Base-by-base conservation (phyloP, 192 early-diverging fungal genomes). In the Coemansia sp. region DNA sequence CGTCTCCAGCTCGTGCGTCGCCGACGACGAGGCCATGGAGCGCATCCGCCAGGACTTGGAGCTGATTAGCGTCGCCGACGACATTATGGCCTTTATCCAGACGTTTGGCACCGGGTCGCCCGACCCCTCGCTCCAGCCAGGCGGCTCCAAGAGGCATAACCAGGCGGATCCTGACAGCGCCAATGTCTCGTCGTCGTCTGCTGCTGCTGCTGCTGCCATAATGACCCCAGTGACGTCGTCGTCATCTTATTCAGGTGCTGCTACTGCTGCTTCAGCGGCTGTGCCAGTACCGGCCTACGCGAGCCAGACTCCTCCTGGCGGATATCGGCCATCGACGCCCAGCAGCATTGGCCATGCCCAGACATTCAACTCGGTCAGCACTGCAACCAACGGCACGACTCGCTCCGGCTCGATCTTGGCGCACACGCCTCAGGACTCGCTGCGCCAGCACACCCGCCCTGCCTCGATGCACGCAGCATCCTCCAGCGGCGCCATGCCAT, bases 1-100 rank as follows among this genome's bases (percentile, higher is more conserved):
- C 25, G 83, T 92, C 7, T 89, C 89, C n/a, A 83, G 79, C 41
- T 66, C 79, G n/a, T 89, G 86, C 25, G 89, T 89, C 9, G 74
- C 86, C 22, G 92, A 94, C 47, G 89, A 91, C 64, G 90, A 92
- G 83, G 88, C 91, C 6, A 90, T 88, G 72, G 92, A 94, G 62
- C 73, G 86, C 19, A 88, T 94, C 39, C 82, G 90, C 56, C 77
- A 86, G 42, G 83, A 83, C 43, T 65, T 94, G 47, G 92, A 92
- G 56, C 61, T 84, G 14, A 87, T 89, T 41, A 82, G 87, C 53
- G 84, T 89, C 14, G 75, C 82, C 22, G 76, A 83, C 29, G 90
- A 94, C 64, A 89, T 94, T 51, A 42, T 79, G 19, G 73, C 61
- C 6, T 92, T 91, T 51, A 89, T 93, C 31, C 69, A 84, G 20